Evolutionary conservation across 768 basidiomycete species (phyloP).

Genomic region (Zangia roseola): DNA sequence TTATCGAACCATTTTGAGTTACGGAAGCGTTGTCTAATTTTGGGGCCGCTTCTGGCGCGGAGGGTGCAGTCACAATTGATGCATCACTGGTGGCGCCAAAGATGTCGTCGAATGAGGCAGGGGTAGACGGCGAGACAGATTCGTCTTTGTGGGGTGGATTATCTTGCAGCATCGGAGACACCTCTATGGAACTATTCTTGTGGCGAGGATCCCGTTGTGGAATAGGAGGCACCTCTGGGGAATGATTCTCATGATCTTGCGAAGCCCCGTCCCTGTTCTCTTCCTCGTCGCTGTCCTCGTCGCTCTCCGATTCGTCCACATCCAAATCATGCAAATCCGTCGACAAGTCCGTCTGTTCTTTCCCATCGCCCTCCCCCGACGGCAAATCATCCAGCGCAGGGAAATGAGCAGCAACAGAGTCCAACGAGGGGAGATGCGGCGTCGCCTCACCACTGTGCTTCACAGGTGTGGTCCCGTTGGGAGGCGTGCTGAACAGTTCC

Average conservation of each 20-base stretch:
- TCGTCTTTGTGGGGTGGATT: conserved; percentile 8
- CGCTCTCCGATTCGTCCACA: conserved; percentile 53
- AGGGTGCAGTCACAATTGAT: conserved; percentile 17
- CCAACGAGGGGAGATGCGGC: conserved; percentile 25
- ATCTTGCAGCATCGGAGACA: no score
- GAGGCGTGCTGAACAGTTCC: conserved; percentile 64
- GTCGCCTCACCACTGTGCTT: conserved; percentile 8
- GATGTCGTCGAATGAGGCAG: conserved; percentile 54
- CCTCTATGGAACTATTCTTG: conserved; percentile 18
- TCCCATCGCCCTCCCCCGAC: conserved; percentile 19
- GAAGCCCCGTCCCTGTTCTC: conserved; percentile 32
- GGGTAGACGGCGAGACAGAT: not conserved
- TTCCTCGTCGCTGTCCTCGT: conserved; percentile 47
- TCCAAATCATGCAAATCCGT: conserved; percentile 59
- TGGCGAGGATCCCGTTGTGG: no score
- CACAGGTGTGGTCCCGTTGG: conserved; percentile 38
- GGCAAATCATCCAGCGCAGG: conserved; percentile 37
- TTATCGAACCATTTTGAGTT: conserved; percentile 15
- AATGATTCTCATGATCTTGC: conserved; percentile 21
- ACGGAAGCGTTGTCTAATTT: conserved; percentile 19
- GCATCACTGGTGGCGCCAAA: conserved; percentile 40
- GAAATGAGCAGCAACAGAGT: conserved; percentile 31
- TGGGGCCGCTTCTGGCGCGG: conserved; percentile 14
- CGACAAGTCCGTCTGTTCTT: conserved; percentile 53
- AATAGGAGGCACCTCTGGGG: conserved; percentile 12